Evolutionary conservation across 169 alveolate species (phyloP).

Genomic region (Eimeria maxima): DNA sequence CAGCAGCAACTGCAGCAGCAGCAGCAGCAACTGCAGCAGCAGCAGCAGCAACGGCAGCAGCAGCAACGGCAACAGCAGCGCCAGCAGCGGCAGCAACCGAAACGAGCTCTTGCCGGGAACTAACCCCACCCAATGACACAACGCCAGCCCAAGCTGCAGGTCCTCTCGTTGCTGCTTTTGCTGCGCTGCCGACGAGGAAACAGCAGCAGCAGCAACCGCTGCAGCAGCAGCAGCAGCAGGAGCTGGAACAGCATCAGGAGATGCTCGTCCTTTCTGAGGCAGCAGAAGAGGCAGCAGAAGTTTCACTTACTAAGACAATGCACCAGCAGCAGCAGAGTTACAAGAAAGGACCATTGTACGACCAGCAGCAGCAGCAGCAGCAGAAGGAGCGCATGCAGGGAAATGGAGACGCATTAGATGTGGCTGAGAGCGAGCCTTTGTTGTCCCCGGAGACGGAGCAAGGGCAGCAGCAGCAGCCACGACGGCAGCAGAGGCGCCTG

Average conservation of each 20-base stretch:
- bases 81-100: neutral
- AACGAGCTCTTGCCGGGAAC: neutral
- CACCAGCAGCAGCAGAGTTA: neutral
- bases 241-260: neutral
- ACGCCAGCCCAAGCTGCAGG: neutral
- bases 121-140: neutral
- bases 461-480: constrained; percentile 12
- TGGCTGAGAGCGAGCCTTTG: neutral
- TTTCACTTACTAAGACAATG: neutral
- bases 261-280: neutral
- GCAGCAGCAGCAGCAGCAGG: neutral
- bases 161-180: neutral
- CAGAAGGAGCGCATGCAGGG: neutral
- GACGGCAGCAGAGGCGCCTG: constrained; percentile 14
- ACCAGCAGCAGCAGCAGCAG: neutral
- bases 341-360: neutral
- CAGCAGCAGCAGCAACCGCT: neutral
- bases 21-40: no score
- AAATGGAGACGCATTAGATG: neutral
- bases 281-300: neutral
- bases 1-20: no score
- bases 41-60: no score
- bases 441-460: neutral
- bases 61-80: no score
- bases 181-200: neutral